Base-by-base conservation (phyloP, 768 basidiomycete species). In the Boletus barrowsii region DNA sequence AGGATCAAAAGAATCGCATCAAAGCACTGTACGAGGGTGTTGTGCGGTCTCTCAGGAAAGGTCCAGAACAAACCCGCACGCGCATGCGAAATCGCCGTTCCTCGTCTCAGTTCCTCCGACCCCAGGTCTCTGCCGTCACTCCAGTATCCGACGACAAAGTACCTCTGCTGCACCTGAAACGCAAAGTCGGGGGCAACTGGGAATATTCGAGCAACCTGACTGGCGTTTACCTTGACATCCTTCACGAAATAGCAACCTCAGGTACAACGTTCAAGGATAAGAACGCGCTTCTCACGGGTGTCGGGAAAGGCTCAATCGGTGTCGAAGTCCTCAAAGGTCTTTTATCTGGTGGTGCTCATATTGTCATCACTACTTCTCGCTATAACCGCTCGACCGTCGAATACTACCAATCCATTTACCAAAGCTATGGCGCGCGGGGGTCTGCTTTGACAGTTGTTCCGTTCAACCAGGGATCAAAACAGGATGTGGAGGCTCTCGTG, bases 241-340 rank as follows among this genome's bases (percentile, higher is more conserved):
- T 99, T 33, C 92, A 95, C 68, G 97, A 99, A 73, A 98, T 99
- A 62, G 97, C 97, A 6, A 98, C 97, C 0, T 93, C 96, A 5
- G 97, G 97, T 13, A 98, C 95, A 1, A 95, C 94, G 1, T 99
- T 98, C 82, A 90, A 96, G 72, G 96, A 95, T 78, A 99, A 98
- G 82, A 98, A 98, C 65, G 97, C 97, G 3, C 82, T 99, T 17
- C 80, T 98, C 30, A 99, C 97, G 33, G 97, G 97, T 66, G 97
- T 98, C 49, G 97, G 97, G 47, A 96, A 93, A 68, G 96, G 93
- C 13, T 97, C 94, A 4, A 99, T 99, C 61, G 97, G 97, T 54
- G 90, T 97, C 47, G 97, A 98, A 73, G 90, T 99, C 58, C 80
- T 99, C 58, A 98, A 97, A 72, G 97, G 97, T 57, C 83, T 98